Percentiles rank a stretch among this genome's conserved stretches.
These are phyloP conservation scores for Hansenula sp. DNA, from an alignment of 1,139 yeast genomes.

Conservation along the genomic window DNA sequence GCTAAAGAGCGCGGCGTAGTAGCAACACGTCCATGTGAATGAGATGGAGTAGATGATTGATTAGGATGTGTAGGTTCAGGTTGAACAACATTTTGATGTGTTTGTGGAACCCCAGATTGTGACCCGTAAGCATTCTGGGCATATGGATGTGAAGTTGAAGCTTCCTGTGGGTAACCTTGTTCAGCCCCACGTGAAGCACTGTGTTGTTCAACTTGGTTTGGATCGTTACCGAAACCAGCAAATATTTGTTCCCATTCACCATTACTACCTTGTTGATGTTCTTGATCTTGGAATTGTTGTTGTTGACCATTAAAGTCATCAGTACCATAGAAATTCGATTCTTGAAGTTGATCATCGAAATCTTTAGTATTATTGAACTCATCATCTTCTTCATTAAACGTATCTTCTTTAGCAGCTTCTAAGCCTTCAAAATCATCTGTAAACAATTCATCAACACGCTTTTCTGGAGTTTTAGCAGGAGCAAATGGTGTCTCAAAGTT, in stretches of 20 bases:
- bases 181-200: too few relatives aligned
- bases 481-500: constrained; percentile 1
- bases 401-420: constrained; percentile 42
- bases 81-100: constrained; percentile 9
- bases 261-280: constrained; percentile 24
- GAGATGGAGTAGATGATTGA: constrained; percentile 10
- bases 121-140: constrained; percentile 5
- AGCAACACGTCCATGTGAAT: constrained; percentile 27
- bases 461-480: neutral
- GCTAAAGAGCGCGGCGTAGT: constrained; percentile 42
- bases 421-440: constrained; percentile 37
- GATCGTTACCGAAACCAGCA: constrained; percentile 78
- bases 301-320: constrained; percentile 5
- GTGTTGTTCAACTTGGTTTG: constrained; percentile 19
- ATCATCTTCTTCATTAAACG: constrained; percentile 31
- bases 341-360: constrained; percentile 27
- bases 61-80: constrained; percentile 7
- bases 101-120: constrained; percentile 6
- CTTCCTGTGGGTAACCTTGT: too few relatives aligned
- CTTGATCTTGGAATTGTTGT: neutral
- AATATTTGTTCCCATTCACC: constrained; percentile 96
- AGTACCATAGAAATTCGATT: constrained; percentile 33
- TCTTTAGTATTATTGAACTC: constrained; percentile 20
- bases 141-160: constrained; percentile 9
- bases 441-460: neutral